Evolutionary conservation across 2,329 filamentous ascomycete genomes (phyloP).

Genomic region (Dactylellina haptotyla): DNA sequence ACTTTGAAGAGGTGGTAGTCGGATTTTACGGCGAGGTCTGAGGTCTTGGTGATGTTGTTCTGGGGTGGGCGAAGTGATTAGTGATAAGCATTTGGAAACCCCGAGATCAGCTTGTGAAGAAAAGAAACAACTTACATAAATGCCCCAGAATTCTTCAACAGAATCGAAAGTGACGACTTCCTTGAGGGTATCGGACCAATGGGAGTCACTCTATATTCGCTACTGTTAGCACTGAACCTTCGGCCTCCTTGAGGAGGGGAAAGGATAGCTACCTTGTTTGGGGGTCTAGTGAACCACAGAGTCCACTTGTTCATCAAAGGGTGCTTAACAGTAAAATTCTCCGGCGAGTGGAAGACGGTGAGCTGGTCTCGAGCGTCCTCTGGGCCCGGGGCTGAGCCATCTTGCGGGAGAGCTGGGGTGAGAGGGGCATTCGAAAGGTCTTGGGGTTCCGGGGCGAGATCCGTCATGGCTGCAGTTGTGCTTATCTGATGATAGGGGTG

Average conservation of each 20-base stretch:
- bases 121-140: constrained; percentile 77
- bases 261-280: constrained; percentile 81
- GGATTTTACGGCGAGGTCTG: constrained; percentile 94
- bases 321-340: constrained; percentile 99
- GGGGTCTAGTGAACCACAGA: constrained; percentile 98
- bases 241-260: background rate
- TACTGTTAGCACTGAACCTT: constrained; percentile 6
- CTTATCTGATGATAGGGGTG: background rate
- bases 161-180: constrained; percentile 99
- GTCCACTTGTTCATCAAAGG: constrained; percentile 98
- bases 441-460: constrained; percentile 42
- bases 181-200: constrained; percentile 98
- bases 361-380: constrained; percentile 71
- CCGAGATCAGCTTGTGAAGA: background rate
- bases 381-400: constrained; percentile 59
- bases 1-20: constrained; percentile 99
- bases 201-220: constrained; percentile 77
- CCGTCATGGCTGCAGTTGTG: constrained; percentile 28
- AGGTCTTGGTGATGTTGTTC: constrained; percentile 99
- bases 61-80: constrained; percentile 61
- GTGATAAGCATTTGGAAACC: background rate
- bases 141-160: constrained; percentile 99
- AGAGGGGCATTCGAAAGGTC: constrained; percentile 52
- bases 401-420: constrained; percentile 50
- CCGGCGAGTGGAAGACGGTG: constrained; percentile 97